Evolutionary conservation across 257 asterid genomes (phyloP).

Genomic region (Solanum chilense): DNA sequence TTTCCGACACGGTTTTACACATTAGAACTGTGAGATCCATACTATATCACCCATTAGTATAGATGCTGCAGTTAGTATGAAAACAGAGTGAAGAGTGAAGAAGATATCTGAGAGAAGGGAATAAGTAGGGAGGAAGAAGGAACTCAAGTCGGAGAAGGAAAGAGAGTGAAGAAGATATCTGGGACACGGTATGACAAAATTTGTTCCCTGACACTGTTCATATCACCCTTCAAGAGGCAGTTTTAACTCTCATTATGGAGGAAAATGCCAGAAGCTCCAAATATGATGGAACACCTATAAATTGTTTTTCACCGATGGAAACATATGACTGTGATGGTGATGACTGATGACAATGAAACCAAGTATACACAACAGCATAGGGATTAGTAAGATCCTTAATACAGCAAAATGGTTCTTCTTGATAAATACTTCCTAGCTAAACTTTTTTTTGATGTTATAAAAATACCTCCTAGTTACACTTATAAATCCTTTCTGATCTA

Average conservation of each 20-base stretch:
- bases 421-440: neutral
- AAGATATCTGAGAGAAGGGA: neutral
- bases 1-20: neutral
- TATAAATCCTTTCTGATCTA: neutral
- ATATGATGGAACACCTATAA: neutral
- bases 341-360: neutral
- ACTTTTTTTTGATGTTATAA: neutral
- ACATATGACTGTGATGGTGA: neutral
- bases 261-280: neutral
- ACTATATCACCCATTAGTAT: neutral
- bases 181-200: neutral
- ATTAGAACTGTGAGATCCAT: neutral
- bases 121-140: neutral
- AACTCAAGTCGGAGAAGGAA: neutral
- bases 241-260: neutral
- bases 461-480: neutral
- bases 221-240: neutral
- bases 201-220: neutral
- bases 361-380: neutral
- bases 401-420: neutral
- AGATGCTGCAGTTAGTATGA: neutral
- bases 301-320: neutral
- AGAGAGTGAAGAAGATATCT: neutral
- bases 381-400: neutral
- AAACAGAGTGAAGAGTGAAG: neutral